Conservation (phyloP, 495 filamentous ascomycete genomes). For the Tuber magnatum region DNA sequence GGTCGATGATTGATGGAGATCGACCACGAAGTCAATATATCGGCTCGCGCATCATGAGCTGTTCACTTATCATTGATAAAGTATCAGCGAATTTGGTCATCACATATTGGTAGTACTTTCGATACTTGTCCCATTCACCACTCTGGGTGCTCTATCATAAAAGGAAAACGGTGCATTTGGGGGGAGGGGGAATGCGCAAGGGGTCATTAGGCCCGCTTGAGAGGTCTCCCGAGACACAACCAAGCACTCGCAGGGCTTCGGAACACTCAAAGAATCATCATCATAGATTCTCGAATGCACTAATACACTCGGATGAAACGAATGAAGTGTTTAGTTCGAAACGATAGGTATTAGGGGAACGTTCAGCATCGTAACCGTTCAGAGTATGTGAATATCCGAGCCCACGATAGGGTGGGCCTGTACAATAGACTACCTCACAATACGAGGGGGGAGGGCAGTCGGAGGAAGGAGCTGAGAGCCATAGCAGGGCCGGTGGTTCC, state of each 20-base stretch:
- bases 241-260: neutral
- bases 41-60: conserved; percentile 33
- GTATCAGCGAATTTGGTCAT: conserved; percentile 22
- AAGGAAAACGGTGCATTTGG: neutral
- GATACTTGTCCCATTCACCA: neutral
- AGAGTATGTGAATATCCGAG: neutral
- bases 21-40: conserved; percentile 34
- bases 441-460: neutral
- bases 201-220: neutral
- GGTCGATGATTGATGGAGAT: conserved; percentile 31
- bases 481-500: neutral
- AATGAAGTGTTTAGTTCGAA: neutral
- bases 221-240: neutral
- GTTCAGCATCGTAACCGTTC: neutral
- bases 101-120: neutral
- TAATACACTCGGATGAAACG: neutral
- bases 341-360: neutral
- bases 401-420: neutral
- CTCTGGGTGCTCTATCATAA: neutral
- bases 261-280: neutral
- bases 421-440: neutral
- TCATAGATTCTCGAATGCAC: conserved; percentile 2
- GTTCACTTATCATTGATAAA: conserved; percentile 22
- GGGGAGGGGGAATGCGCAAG: neutral
- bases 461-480: neutral